Conservation (phyloP, 345 rosid genomes). For the Salix viminalis region DNA sequence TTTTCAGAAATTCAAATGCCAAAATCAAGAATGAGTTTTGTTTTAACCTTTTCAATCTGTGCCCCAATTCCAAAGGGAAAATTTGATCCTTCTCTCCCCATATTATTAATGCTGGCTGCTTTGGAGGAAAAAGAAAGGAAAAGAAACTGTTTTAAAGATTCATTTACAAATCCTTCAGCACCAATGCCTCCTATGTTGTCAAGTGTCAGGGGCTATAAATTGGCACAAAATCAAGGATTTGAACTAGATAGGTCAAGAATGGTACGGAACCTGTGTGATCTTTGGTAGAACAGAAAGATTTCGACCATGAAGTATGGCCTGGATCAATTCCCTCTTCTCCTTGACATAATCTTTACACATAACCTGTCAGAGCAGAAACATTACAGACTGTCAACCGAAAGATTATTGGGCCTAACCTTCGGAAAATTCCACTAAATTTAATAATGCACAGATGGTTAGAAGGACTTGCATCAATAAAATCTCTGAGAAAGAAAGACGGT, state of each 20-base stretch:
- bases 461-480: slow-evolving; percentile 27
- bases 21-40: not conserved
- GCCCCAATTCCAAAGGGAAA: slow-evolving; percentile 51
- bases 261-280: slow-evolving; percentile 24
- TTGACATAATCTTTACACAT: slow-evolving; percentile 31
- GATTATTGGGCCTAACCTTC: not conserved
- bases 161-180: not conserved
- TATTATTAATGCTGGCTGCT: slow-evolving; percentile 41
- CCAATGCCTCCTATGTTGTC: not conserved
- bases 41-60: slow-evolving; percentile 43
- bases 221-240: not conserved
- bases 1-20: not conserved
- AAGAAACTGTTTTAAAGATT: not conserved
- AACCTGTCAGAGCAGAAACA: slow-evolving; percentile 14
- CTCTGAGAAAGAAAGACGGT: slow-evolving; percentile 28
- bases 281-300: slow-evolving; percentile 25
- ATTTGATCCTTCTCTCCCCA: slow-evolving; percentile 65
- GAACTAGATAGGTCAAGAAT: not conserved
- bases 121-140: not conserved
- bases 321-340: slow-evolving; percentile 36
- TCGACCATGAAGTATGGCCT: slow-evolving; percentile 24
- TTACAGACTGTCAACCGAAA: not conserved
- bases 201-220: not conserved
- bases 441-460: not conserved
- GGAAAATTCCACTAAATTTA: not conserved